Evolutionary conservation across 2,329 filamentous ascomycete species (phyloP), one percentile per base, ranked within the genome.

Genomic region (Exophiala lecanii-corni): DNA sequence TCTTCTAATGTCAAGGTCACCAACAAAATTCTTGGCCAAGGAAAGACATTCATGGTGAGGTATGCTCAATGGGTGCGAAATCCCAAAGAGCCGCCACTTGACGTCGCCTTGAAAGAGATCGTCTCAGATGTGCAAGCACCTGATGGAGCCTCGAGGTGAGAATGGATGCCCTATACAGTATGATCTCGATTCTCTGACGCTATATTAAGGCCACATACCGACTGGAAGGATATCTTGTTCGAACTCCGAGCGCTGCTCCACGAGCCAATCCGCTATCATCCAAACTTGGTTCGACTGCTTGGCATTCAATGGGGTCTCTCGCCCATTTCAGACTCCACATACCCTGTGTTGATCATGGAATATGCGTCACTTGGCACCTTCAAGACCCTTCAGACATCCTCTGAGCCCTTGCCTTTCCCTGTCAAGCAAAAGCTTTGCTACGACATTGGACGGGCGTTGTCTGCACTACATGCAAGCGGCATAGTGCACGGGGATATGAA

Each of bases 401-500:
- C 35, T 19, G 23, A 39, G 7, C 17, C 23, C 9, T 13, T 45
- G 19, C 19, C 37, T 30, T 41, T 37, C 16, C 21, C 31, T 31
- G 18, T 36, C 3, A 41, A 41, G 26, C 38, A 41, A 33, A 41
- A 41, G 26, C 38, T 41, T 18, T 49, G 46, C 30, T 36, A 41
- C 17, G 48, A 49, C 26, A 30, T 51, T 36, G 46, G 46, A 31
- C 41, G 46, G 3, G 48, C 39, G 10, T 38, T 51, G 25, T 32
- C 35, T 10, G 38, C 41, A 20, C 36, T 51, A 19, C 48, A 51
- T 40, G 36, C 46, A 18, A 30, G 41, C 17, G 46, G 46, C 9
- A 41, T 51, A 13, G 35, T 46, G 5, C 48, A 51, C 23, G 48
- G 46, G 5, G 48, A 49, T 39, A 15, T 51, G n/a, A 51, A 51